Evolutionary conservation across 176 grass and related monocot species (phyloP).

Genomic region (Alloteropsis semialata): DNA sequence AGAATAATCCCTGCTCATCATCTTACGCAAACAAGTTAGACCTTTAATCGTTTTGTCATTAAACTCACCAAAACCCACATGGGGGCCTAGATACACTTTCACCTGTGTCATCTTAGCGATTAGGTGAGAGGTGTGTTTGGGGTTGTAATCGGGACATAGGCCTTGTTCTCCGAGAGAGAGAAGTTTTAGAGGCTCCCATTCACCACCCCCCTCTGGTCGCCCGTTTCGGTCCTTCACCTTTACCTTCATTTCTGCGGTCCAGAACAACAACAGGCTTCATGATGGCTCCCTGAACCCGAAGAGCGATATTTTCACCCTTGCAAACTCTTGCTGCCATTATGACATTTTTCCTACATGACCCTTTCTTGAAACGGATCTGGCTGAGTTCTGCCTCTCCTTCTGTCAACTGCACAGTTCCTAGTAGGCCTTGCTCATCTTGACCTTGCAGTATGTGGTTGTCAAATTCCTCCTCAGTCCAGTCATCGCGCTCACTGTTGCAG

Average conservation of each 20-base stretch:
- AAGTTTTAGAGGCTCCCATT: too few species aligned
- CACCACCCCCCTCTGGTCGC: too few species aligned
- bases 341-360: constrained; percentile 22
- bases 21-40: too few species aligned
- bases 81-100: too few species aligned
- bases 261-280: not conserved
- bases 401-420: not conserved
- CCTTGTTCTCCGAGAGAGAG: too few species aligned
- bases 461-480: constrained; percentile 38
- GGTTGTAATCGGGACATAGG: too few species aligned
- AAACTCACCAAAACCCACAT: too few species aligned
- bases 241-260: constrained; percentile 38
- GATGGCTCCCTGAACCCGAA: not conserved
- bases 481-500: not conserved
- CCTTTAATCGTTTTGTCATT: too few species aligned
- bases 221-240: too few species aligned
- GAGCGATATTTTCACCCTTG: not conserved
- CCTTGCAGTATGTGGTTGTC: constrained; percentile 23
- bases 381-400: not conserved
- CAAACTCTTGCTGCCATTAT: constrained; percentile 14
- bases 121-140: too few species aligned
- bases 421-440: not conserved
- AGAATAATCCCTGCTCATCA: too few species aligned
- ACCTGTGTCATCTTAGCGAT: too few species aligned
- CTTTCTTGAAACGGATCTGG: constrained; percentile 19